A percentile compares a stretch with the other conserved stretches of the same genome.
These are phyloP conservation scores for Pythium coloratum DNA, from an alignment of 352 stramenopile species.

Conservation along the genomic window DNA sequence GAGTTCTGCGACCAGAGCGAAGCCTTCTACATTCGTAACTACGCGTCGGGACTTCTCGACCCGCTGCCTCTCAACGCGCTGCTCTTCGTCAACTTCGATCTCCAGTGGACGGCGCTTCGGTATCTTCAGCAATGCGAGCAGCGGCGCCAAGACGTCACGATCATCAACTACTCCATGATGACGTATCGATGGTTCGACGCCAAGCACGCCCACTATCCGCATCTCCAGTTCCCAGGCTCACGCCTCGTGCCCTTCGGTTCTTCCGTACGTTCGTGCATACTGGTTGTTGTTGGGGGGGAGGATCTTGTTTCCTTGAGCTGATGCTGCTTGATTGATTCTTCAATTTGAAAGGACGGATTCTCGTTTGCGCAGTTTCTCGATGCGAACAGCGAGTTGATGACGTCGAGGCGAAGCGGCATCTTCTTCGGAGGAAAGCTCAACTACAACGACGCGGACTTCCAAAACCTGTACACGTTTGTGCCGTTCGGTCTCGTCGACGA, in stretches of 20 bases:
- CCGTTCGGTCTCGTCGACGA: conserved; percentile 61
- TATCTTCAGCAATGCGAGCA: conserved; percentile 87
- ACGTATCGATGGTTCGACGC: conserved; percentile 64
- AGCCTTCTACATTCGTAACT: conserved; percentile 63
- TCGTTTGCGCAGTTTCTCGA: conserved; percentile 31
- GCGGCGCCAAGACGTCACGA: conserved; percentile 51
- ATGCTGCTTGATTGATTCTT: not conserved
- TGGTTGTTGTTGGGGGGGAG: not conserved
- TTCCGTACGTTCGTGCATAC: conserved; percentile 9
- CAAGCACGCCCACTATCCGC: conserved; percentile 55
- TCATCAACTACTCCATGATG: conserved; percentile 88
- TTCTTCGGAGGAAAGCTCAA: conserved; percentile 77
- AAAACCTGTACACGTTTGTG: conserved; percentile 44
- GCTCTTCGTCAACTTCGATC: conserved; percentile 87
- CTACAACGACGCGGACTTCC: conserved; percentile 56
- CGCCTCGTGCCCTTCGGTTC: conserved; percentile 22
- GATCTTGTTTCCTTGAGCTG: not conserved
- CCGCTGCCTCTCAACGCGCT: conserved; percentile 65
- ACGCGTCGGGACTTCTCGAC: conserved; percentile 74
- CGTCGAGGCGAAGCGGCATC: conserved; percentile 28
- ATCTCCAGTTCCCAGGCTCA: conserved; percentile 49
- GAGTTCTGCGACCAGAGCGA: conserved; percentile 31
- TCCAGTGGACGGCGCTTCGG: conserved; percentile 85
- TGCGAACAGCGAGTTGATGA: conserved; percentile 17
- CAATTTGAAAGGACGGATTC: conserved; percentile 23